Conservation (phyloP, 768 basidiomycete species). For the Steccherinum ochraceum region DNA sequence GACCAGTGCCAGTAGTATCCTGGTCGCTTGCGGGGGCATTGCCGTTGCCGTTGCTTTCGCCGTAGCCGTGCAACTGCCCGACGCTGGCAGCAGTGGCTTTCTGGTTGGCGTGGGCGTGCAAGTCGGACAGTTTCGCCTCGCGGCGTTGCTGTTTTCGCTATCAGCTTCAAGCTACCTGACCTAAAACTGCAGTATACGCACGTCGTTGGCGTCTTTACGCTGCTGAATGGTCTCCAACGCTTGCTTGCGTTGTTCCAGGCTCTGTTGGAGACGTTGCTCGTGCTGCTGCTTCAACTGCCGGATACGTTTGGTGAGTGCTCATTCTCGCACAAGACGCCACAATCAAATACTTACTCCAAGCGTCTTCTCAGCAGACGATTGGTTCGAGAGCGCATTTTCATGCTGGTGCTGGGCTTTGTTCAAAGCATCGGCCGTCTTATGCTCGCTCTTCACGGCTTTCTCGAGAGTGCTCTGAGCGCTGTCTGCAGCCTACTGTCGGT, state of each 20-base stretch:
- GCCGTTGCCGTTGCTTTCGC: neutral
- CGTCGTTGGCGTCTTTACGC: conserved; percentile 24
- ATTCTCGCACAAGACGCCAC: neutral
- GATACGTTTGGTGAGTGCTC: neutral
- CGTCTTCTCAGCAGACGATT: conserved; percentile 37
- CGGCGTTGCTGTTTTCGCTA: conserved; percentile 13
- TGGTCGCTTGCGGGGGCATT: neutral
- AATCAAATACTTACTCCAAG: conserved; percentile 36
- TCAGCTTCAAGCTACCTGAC: neutral
- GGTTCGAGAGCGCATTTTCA: conserved; percentile 38
- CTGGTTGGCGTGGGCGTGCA: conserved; percentile 18
- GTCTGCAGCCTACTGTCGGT: conserved; percentile 32
- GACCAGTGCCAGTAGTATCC: neutral
- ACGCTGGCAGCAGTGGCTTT: conserved; percentile 4
- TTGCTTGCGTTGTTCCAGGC: conserved; percentile 17
- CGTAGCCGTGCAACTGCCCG: neutral
- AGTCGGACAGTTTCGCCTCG: conserved; percentile 18
- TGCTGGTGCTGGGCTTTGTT: conserved; percentile 49
- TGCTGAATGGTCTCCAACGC: conserved; percentile 21
- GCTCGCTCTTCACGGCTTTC: conserved; percentile 46
- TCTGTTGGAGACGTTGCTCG: conserved; percentile 17
- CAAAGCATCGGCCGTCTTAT: conserved; percentile 41
- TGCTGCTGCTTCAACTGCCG: conserved; percentile 22
- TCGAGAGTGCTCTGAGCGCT: conserved; percentile 41
- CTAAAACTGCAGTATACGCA: conserved; percentile 8